A percentile compares a stretch with the other conserved stretches of the same genome.
Conservation (phyloP, 2,329 filamentous ascomycete genomes). For the Xylariaceae sp. region DNA sequence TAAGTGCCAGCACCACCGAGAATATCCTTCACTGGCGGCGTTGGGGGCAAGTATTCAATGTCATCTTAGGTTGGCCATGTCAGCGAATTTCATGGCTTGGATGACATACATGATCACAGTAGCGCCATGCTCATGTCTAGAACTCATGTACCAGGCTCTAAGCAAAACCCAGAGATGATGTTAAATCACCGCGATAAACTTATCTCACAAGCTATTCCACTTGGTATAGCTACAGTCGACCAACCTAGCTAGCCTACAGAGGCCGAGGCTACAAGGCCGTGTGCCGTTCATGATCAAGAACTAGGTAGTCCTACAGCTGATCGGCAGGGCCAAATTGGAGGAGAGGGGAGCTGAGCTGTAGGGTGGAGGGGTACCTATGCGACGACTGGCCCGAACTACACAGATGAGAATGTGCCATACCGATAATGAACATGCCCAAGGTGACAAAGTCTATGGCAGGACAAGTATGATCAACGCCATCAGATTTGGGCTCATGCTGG, state of each 20-base stretch:
- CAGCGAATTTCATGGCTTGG: neutral
- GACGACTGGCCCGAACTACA: neutral
- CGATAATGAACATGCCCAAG: constrained; percentile 74
- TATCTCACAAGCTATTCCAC: neutral
- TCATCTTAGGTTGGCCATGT: constrained; percentile 65
- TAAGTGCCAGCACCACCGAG: constrained; percentile 90
- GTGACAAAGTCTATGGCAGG: constrained; percentile 67
- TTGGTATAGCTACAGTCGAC: neutral
- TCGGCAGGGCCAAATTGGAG: neutral
- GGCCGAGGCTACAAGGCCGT: neutral
- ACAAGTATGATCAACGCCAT: constrained; percentile 16
- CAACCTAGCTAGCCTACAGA: neutral
- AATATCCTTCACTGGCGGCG: constrained; percentile 70
- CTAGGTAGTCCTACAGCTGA: neutral
- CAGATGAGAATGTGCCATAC: constrained; percentile 44
- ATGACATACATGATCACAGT: neutral
- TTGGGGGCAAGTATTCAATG: constrained; percentile 79
- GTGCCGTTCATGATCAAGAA: neutral
- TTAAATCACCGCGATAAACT: neutral
- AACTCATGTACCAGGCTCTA: neutral
- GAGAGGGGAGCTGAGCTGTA: neutral
- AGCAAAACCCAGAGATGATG: neutral
- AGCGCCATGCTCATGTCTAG: neutral
- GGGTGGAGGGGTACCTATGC: constrained; percentile 5
- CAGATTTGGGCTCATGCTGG: constrained; percentile 23